A percentile compares a stretch with the other conserved stretches of the same genome.
Evolutionary conservation across 306 rosid genomes (phyloP).

Genomic region (Neltuma alba): DNA sequence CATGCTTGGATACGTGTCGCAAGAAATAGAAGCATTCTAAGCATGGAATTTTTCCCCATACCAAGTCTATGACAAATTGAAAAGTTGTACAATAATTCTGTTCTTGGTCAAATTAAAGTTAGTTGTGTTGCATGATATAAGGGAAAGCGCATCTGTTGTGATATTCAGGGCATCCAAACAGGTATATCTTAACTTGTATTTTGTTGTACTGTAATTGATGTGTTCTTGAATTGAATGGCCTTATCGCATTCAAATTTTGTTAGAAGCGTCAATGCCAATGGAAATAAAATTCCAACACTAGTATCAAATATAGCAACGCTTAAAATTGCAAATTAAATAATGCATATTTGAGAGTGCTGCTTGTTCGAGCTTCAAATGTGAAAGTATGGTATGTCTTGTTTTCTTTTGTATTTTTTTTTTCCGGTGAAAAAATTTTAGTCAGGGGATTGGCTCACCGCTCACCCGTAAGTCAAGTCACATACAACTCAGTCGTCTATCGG

Average conservation of each 20-base stretch:
- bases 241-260: conserved; percentile 7
- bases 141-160: background rate
- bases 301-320: background rate
- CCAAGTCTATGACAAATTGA: background rate
- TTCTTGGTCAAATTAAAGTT: background rate
- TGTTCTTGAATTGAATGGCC: conserved; percentile 8
- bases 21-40: background rate
- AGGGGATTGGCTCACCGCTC: no score
- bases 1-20: conserved; percentile 3
- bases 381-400: background rate
- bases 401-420: no score
- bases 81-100: background rate
- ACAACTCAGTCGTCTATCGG: no score
- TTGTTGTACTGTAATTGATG: conserved; percentile 6
- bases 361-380: background rate
- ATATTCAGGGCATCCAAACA: background rate
- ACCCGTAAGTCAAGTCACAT: no score
- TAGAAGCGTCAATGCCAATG: background rate
- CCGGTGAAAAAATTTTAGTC: no score
- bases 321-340: background rate
- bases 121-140: background rate
- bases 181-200: background rate
- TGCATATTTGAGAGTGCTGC: background rate
- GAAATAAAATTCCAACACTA: no score
- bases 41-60: background rate